These are phyloP conservation scores for Apodospora peruviana DNA, from an alignment of 495 filamentous ascomycete species.

Conservation along the genomic window DNA sequence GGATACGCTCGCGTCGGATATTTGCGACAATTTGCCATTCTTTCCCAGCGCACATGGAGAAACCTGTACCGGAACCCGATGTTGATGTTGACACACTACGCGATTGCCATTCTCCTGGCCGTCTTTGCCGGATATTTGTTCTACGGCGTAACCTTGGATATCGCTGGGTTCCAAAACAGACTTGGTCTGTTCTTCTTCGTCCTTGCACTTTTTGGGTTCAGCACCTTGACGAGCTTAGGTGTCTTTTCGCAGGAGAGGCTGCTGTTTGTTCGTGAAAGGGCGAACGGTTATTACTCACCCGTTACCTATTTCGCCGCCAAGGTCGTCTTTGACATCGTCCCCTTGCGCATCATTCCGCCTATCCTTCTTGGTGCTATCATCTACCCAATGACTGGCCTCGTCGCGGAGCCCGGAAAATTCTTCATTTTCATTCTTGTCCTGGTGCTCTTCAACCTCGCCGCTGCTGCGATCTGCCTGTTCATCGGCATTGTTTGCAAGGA, in stretches of 20 bases:
- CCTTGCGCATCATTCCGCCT: conserved; percentile 86
- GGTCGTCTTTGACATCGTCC: conserved; percentile 91
- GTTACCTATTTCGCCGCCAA: conserved; percentile 95
- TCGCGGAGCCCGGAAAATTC: conserved; percentile 77
- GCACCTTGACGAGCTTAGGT: conserved; percentile 85
- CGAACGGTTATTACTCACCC: conserved; percentile 97
- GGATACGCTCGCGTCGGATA: conserved; percentile 79
- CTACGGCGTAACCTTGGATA: conserved; percentile 92
- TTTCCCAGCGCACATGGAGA: conserved; percentile 88
- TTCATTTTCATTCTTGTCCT: conserved; percentile 86
- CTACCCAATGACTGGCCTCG: conserved; percentile 95
- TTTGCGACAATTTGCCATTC: conserved; percentile 75
- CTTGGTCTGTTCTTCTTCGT: conserved; percentile 99
- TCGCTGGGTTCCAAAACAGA: conserved; percentile 95
- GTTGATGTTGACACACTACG: conserved; percentile 98
- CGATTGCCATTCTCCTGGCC: conserved; percentile 92
- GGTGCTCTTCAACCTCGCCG: conserved; percentile 93
- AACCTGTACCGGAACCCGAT: conserved; percentile 98
- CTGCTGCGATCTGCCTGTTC: conserved; percentile 88
- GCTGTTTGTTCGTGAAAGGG: conserved; percentile 87
- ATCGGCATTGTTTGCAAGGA: conserved; percentile 95
- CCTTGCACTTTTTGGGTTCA: conserved; percentile 92
- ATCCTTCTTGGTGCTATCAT: conserved; percentile 96
- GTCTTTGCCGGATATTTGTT: conserved; percentile 94
- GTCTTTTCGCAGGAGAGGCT: conserved; percentile 92